Evolutionary conservation across 129 eudicot genomes (phyloP), one percentile per base, ranked within the genome.

Genomic region (Ambrosia trifida): DNA sequence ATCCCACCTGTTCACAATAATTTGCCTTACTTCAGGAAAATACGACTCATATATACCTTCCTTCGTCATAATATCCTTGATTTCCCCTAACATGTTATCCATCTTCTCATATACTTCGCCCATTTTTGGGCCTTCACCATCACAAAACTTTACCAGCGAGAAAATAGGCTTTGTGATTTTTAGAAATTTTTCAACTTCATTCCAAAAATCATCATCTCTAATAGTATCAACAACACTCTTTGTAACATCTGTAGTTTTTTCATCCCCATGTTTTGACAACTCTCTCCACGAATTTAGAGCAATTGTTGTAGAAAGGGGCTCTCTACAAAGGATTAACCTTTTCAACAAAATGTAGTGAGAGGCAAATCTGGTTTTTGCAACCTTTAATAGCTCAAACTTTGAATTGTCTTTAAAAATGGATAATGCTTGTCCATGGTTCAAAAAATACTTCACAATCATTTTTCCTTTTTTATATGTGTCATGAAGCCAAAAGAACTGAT

Each of bases 301-400:
- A 24, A 24, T 24, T 24, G 28, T 24, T 24, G 28, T 24, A 24
- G 28, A 24, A 24, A 24, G 28, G 28, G 28, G 1, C 28, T 24
- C 28, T 24, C 28, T 24, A 24, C 28, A 24, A 24, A 2, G 6
- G 17, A 2, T 47, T 47, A 47, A 47, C n/a, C 52, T 47, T 16
- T 71, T 71, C 30, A 71, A 57, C 14, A 71, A 41, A 24, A 71
- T 19, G 28, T 71, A 71, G 20, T 71, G 67, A 19, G 76, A 71
- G 7, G 57, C 76, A 58, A 71, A 53, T 38, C 24, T 4, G 49
- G 75, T 70, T 70, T 70, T 38, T 50, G 75, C 75, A 20, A 70
- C 40, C 30, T 71, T 71, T 4, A 71, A 41, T 6, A 71, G 41
- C 20, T 70, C 28, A 0, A 24, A 24, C 28, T 24, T 24, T 24